Base-by-base conservation (phyloP, 2,329 filamentous ascomycete species). In the Curvularia eragrostidis region DNA sequence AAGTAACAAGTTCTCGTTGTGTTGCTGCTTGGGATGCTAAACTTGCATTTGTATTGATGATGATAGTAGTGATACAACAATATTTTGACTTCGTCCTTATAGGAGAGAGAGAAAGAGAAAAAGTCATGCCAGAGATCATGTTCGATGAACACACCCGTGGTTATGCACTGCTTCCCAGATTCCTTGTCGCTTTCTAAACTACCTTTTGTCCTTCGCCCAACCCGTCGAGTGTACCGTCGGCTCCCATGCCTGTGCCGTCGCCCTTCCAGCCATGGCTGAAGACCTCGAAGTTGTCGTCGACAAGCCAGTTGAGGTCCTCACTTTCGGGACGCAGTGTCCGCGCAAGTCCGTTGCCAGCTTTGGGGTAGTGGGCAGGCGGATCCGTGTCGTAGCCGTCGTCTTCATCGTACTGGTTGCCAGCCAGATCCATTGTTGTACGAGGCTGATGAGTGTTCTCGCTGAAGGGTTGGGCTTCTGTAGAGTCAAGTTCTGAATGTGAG, bases 301-400 rank as follows among this genome's bases (percentile, higher is more conserved):
- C 82, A 23, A 90, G 72, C 78, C 87, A 88, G 56, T 86, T 80
- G 38, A 87, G 65, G 68, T 89, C 87, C 24, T 85, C 82, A 18
- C 80, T 80, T 62, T 88, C 84, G 0, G 82, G 81, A 6, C 83
- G 80, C 19, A 89, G 69, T 23, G 80, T 82, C 26, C 76, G 57
- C 62, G 78, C 80, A 5, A 90, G 77, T 1, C 88, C 87, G 53
- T 87, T 82, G 1, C 87, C 88, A 6, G 87, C 79, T 61, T 83
- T 83, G 0, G 87, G 87, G 63, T 89, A 89, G 42, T 87, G 81
- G 26, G 85, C 82, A 5, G 82, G 81, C 23, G 82, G 81, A 57
- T 81, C 79, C 2, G 77, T 78, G 59, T 80, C 79, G 66, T 87
- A 86, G 44, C 84, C 83, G 46, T 86, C 82, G 59, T 83, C 82